These are phyloP conservation scores for Saprolegnia diclina DNA, from an alignment of 352 stramenopile species.

Conservation along the genomic window DNA sequence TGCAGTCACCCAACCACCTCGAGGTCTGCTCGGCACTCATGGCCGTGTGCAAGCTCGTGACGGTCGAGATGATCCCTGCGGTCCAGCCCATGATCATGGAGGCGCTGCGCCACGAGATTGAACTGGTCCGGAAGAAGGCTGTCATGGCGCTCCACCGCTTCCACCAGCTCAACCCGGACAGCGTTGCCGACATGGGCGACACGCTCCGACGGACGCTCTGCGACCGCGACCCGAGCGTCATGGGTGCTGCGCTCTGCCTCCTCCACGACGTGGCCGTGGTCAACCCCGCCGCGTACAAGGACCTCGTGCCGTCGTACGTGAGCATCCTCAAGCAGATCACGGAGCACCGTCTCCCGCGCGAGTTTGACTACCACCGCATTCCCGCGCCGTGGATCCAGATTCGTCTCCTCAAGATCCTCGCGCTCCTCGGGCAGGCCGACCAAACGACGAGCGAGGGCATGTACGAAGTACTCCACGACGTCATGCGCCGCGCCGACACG, in stretches of 20 bases:
- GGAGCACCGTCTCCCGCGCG: conserved; percentile 95
- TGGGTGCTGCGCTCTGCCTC: conserved; percentile 93
- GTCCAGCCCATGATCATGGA: conserved; percentile 93
- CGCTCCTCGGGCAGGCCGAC: conserved; percentile 92
- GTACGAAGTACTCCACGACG: conserved; percentile 99
- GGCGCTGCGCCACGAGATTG: conserved; percentile 92
- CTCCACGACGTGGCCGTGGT: conserved; percentile 89
- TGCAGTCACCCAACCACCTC: conserved; percentile 87
- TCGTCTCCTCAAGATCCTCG: conserved; percentile 94
- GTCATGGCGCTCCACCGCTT: conserved; percentile 98
- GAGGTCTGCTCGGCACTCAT: conserved; percentile 95
- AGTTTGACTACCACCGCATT: conserved; percentile 99
- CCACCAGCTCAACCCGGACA: conserved; percentile 96
- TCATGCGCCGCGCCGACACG: conserved; percentile 97
- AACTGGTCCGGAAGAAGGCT: conserved; percentile 98
- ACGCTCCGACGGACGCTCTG: conserved; percentile 94
- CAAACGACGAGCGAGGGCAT: conserved; percentile 95
- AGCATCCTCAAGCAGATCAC: conserved; percentile 99
- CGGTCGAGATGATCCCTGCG: conserved; percentile 97
- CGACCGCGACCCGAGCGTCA: conserved; percentile 98
- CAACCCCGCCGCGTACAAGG: conserved; percentile 94
- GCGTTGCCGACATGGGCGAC: conserved; percentile 84
- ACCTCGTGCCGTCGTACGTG: conserved; percentile 98
- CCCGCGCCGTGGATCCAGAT: conserved; percentile 99
- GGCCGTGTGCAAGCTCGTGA: conserved; percentile 95